Base-by-base conservation (phyloP, 805 yeast species). In the Maudiozyma saulgeensis region DNA sequence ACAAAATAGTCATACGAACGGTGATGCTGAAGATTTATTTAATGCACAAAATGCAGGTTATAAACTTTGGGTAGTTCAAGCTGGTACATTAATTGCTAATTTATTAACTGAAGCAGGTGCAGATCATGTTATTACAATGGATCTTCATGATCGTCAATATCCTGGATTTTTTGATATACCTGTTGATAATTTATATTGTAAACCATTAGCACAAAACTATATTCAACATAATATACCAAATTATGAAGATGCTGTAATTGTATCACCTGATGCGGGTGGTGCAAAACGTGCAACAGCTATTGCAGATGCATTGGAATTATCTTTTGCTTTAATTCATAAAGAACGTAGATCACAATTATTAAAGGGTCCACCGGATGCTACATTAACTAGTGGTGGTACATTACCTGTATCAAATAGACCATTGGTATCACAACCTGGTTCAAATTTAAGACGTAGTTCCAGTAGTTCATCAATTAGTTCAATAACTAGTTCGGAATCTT, bases 251-350 rank as follows among this genome's bases (percentile, higher is more conserved):
- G 85, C 91, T 41, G 96, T 93, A 7, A 81, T 93, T 58, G 97
- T 93, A 34, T 88, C 96, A 1, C 99, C 99, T 0, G 99, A 93
- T 68, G 93, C 97, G 21, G 99, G 99, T 62, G 99, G 99, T 53
- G 99, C 99, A 45, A 93, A 93, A 67, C 74, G 99, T 56, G 97
- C 99, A 32, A 87, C 96, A 1, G 84, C 91, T 1, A 78, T 93
- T 52, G 99, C 99, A 1, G 99, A 93, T 68, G 78, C 85, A 1
- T 70, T 93, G 50, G 89, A 87, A 18, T 78, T 93, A 72, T 78
- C 89, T 25, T 90, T 93, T 71, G 99, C 99, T 0, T 73, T 93
- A 67, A 89, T 93, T 55, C 98, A 93, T 69, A 93, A 93, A 68
- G 99, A 93, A 64, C 75, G 96, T 63, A 74, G 95, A 55, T 77